A percentile compares a stretch with the other conserved stretches of the same genome.
Conservation (phyloP, 2,329 filamentous ascomycete species). For the Colletotrichum neosansevieriae region DNA sequence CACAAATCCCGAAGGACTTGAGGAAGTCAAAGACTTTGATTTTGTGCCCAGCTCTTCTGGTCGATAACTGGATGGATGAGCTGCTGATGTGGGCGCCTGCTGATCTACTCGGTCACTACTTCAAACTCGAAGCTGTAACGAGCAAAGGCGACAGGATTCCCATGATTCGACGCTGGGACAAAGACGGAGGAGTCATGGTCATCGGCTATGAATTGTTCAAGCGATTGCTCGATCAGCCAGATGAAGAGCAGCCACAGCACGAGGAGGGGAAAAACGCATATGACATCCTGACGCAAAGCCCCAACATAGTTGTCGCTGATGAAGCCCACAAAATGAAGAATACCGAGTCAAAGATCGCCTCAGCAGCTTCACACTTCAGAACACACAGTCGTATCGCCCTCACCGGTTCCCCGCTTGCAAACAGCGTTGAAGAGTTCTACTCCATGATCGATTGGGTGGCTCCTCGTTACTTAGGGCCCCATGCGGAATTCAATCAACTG, state of each 20-base stretch:
- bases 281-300: constrained; percentile 66
- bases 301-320: constrained; percentile 84
- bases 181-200: constrained; percentile 78
- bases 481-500: constrained; percentile 75
- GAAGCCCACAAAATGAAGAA: constrained; percentile 89
- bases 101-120: constrained; percentile 66
- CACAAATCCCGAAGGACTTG: constrained; percentile 77
- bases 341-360: constrained; percentile 61
- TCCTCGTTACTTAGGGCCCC: constrained; percentile 79
- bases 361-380: constrained; percentile 68
- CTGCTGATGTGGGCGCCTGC: constrained; percentile 75
- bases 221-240: constrained; percentile 46
- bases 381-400: constrained; percentile 83
- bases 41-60: constrained; percentile 79
- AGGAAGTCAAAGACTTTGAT: constrained; percentile 75
- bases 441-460: constrained; percentile 91
- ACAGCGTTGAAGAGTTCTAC: constrained; percentile 86
- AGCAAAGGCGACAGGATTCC: constrained; percentile 53
- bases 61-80: constrained; percentile 88
- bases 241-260: constrained; percentile 46
- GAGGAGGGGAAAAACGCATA: constrained; percentile 38
- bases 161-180: constrained; percentile 70
- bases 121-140: constrained; percentile 63
- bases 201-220: constrained; percentile 79
- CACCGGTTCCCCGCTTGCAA: constrained; percentile 88